Evolutionary conservation across 2,329 filamentous ascomycete species (phyloP).

Genomic region (Xylariomycetidae sp.): DNA sequence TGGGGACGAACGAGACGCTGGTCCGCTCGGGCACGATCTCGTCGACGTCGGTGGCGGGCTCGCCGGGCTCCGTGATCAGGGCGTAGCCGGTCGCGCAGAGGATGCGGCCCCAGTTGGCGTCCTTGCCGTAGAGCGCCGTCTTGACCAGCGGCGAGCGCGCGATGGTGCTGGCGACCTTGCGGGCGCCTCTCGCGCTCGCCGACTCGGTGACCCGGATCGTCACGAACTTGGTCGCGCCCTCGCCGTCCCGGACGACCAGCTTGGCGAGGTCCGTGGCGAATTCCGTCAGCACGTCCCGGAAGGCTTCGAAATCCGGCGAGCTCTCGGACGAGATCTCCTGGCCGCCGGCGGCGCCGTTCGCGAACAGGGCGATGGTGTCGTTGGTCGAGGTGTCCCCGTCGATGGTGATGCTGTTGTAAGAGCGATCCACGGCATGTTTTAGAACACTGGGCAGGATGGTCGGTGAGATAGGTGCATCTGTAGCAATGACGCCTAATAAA

Average conservation of each 20-base stretch:
- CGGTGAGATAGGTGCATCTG: constrained; percentile 76
- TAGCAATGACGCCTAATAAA: constrained; percentile 84
- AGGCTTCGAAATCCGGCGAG: constrained; percentile 62
- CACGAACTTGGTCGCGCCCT: constrained; percentile 97
- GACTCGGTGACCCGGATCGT: constrained; percentile 80
- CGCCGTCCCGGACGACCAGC: constrained; percentile 90
- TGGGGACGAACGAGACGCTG: constrained; percentile 73
- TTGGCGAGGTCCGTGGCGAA: constrained; percentile 85
- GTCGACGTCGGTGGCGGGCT: constrained; percentile 53
- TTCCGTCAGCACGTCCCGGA: constrained; percentile 65
- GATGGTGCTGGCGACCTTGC: constrained; percentile 80
- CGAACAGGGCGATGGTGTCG: constrained; percentile 90
- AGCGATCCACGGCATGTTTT: constrained; percentile 69
- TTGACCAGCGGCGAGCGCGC: constrained; percentile 92
- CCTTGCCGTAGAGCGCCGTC: constrained; percentile 92
- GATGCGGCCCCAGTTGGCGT: constrained; percentile 98
- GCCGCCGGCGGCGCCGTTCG: constrained; percentile 87
- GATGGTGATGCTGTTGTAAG: constrained; percentile 95
- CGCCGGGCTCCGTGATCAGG: constrained; percentile 54
- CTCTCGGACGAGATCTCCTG: constrained; percentile 51
- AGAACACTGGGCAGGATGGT: constrained; percentile 65
- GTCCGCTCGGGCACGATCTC: constrained; percentile 64
- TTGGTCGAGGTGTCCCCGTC: constrained; percentile 98
- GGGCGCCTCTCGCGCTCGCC: constrained; percentile 63
- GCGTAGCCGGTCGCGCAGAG: constrained; percentile 89